A percentile compares a stretch with the other conserved stretches of the same genome.
phyloP scores from a whole-genome alignment of 495 filamentous ascomycete genomes.

The Penicillium lagena region DNA sequence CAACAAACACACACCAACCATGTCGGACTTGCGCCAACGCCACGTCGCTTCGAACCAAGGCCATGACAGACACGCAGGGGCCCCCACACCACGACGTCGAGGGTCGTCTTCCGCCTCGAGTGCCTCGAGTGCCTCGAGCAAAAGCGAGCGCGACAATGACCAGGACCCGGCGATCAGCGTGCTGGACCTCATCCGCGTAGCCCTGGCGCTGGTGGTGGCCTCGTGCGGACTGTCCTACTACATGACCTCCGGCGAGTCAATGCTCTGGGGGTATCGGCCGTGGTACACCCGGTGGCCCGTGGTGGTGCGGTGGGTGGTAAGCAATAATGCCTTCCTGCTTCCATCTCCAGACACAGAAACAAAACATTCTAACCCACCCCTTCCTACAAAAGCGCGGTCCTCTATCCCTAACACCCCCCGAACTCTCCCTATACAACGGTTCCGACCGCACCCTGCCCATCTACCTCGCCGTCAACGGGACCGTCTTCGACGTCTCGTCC shows the following conservation, averaged over 20 bases:
- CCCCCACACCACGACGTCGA: constrained; percentile 1
- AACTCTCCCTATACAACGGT: constrained; percentile 77
- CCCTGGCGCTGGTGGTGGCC: constrained; percentile 63
- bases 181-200: constrained; percentile 69
- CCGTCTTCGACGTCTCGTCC: constrained; percentile 85
- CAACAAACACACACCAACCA: constrained; percentile 6
- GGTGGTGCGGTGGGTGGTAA: constrained; percentile 59
- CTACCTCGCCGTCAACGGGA: constrained; percentile 88
- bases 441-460: constrained; percentile 67
- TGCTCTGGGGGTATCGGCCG: constrained; percentile 65
- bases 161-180: constrained; percentile 39
- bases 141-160: too few relatives aligned
- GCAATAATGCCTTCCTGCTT: background rate
- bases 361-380: background rate
- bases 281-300: constrained; percentile 57
- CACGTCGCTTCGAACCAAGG: constrained; percentile 9
- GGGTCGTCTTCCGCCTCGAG: too few relatives aligned
- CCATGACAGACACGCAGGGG: constrained; percentile 3
- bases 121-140: too few relatives aligned
- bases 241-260: constrained; percentile 60
- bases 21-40: constrained; percentile 38
- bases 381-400: constrained; percentile 41
- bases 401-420: constrained; percentile 57
- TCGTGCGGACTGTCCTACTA: constrained; percentile 73
- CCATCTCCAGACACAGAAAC: background rate